Percentiles rank a stretch among this genome's conserved stretches.
phyloP scores from a whole-genome alignment of 257 asterid genomes.

The Ilex aquifolium region DNA sequence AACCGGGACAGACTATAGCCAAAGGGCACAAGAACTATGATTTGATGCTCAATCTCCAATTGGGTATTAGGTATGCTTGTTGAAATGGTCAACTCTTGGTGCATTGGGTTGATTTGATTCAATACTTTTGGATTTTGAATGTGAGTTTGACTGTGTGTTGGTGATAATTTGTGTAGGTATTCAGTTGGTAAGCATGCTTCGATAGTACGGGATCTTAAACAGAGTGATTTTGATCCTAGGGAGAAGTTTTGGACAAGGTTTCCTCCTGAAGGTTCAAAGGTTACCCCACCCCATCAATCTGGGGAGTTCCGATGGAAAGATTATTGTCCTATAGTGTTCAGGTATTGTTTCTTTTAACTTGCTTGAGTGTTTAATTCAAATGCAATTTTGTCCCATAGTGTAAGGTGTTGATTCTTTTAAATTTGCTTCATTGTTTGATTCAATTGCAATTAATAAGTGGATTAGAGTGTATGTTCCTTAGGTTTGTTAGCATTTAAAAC shows the following conservation, averaged over 20 bases:
- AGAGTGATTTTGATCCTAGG: constrained; percentile 22
- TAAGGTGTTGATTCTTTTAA: not conserved
- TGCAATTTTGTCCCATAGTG: constrained; percentile 15
- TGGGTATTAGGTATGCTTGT: constrained; percentile 21
- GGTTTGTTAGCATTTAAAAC: not conserved
- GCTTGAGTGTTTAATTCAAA: not conserved
- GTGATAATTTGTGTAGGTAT: constrained; percentile 7
- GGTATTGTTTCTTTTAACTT: constrained; percentile 7
- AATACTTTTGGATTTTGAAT: not conserved
- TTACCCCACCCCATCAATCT: constrained; percentile 21
- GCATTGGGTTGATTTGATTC: not conserved
- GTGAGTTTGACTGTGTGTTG: not conserved
- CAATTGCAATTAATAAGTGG: not conserved
- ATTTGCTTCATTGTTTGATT: too few species aligned
- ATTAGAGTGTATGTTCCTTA: not conserved
- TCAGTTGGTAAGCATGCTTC: constrained; percentile 20
- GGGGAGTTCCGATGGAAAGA: constrained; percentile 29
- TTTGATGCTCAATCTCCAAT: constrained; percentile 20
- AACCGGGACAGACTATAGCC: constrained; percentile 19
- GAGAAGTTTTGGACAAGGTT: constrained; percentile 29
- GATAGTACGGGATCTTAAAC: constrained; percentile 11
- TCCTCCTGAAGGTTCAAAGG: constrained; percentile 28
- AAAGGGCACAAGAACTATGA: constrained; percentile 30
- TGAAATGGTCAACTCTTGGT: not conserved
- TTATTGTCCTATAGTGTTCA: constrained; percentile 27